phyloP scores from a whole-genome alignment of 2,329 filamentous ascomycete species.

The Sarocladium strictum region DNA sequence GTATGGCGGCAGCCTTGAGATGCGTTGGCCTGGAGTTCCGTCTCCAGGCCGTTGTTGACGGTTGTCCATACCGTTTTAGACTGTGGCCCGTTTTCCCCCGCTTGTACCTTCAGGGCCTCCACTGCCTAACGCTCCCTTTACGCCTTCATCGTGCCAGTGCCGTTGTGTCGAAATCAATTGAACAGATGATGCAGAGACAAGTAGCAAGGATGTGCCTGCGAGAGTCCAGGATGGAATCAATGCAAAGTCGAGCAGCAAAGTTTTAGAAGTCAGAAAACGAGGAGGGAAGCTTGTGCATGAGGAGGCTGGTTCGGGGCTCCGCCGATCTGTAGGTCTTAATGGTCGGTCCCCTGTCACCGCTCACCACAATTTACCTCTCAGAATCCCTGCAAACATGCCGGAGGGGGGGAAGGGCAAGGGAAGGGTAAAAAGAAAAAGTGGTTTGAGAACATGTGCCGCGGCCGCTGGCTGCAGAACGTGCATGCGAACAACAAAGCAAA shows the following conservation, averaged over 20 bases:
- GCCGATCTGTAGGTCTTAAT: constrained; percentile 2
- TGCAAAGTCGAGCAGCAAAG: not conserved
- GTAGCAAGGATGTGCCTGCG: not conserved
- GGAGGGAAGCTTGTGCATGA: not conserved
- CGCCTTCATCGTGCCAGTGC: not conserved
- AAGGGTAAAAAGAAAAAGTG: constrained; percentile 7
- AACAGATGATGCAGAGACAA: not conserved
- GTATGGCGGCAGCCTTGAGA: constrained; percentile 10
- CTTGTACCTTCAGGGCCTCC: not conserved
- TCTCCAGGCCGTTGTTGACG: not conserved
- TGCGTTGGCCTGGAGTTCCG: not conserved
- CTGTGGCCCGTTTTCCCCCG: too few species aligned
- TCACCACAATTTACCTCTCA: not conserved
- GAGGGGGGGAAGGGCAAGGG: too few species aligned
- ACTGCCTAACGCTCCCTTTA: not conserved
- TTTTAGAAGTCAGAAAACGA: not conserved
- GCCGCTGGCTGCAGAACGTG: not conserved
- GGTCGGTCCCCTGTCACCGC: not conserved
- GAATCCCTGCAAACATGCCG: constrained; percentile 1
- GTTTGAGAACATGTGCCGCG: not conserved
- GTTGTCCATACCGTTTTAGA: constrained; percentile 6
- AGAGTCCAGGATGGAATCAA: not conserved
- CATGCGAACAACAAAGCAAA: constrained; percentile 5
- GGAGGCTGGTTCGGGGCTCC: constrained; percentile 9
- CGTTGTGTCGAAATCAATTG: not conserved